Percentiles rank a stretch among this genome's conserved stretches.
Conservation (phyloP, 768 basidiomycete genomes). For the Auriscalpium orientale region DNA sequence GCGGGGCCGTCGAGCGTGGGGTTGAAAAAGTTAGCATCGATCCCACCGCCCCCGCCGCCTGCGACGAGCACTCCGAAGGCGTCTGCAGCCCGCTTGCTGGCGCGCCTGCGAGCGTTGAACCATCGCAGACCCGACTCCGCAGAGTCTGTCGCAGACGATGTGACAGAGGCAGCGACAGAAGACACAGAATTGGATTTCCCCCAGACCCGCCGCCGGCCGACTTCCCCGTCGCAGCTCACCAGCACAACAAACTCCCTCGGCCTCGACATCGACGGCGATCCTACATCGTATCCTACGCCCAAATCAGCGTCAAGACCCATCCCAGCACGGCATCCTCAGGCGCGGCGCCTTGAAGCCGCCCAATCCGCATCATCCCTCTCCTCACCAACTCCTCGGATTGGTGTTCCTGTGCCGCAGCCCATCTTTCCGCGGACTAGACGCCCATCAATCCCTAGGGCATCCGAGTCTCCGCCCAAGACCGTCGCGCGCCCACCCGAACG, state of each 20-base stretch:
- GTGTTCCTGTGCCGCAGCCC: neutral
- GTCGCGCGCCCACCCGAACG: slow-evolving; percentile 23
- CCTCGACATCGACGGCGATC: slow-evolving; percentile 16
- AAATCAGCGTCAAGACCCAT: neutral
- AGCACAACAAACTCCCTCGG: slow-evolving; percentile 22
- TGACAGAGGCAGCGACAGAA: slow-evolving; percentile 1
- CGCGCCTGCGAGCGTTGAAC: slow-evolving; percentile 9
- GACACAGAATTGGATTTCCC: slow-evolving; percentile 1
- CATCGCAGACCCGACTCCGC: neutral
- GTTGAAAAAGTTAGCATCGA: slow-evolving; percentile 1
- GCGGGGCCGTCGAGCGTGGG: slow-evolving; percentile 12
- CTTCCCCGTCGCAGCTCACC: slow-evolving; percentile 8
- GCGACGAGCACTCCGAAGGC: neutral
- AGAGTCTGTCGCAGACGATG: slow-evolving; percentile 4
- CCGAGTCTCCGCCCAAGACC: neutral
- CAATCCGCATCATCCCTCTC: slow-evolving; percentile 13
- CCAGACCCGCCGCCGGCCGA: neutral
- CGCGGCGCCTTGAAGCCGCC: slow-evolving; percentile 5
- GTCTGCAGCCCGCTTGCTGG: slow-evolving; percentile 10
- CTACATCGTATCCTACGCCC: slow-evolving; percentile 1
- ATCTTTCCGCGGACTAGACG: slow-evolving; percentile 3
- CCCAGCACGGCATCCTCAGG: slow-evolving; percentile 1
- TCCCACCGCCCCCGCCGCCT: neutral
- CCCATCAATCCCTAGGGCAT: neutral
- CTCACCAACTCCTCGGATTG: neutral